Base-by-base conservation (phyloP, 768 basidiomycete genomes). In the Suillus sp. region DNA sequence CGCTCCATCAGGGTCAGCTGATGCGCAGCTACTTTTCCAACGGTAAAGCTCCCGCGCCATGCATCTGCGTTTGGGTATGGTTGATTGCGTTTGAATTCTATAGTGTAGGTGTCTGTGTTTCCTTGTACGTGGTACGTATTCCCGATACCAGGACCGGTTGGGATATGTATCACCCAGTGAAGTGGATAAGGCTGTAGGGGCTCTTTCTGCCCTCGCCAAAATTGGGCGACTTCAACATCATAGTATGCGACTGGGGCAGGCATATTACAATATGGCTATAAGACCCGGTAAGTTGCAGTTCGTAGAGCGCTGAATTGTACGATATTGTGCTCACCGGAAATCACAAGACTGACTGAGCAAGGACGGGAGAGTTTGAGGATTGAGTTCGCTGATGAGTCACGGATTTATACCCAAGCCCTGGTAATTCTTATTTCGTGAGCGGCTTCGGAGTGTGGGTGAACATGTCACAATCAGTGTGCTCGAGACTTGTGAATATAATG, bases 141-240 rank as follows among this genome's bases (percentile, higher is more conserved):
- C 37, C 74, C 74, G 0, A 54, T 64, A n/a, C 48, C 16, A 8
- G 69, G 63, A 0, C 60, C 35, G 11, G 69, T 73, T 38, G 68
- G 71, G 22, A 75, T 59, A 22, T 75, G 69, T 60, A 75, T 66
- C 50, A 68, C 72, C 73, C 73, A 74, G 62, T 74, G 72, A 5
- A 71, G 66, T 20, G 71, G 68, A 11, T 30, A 45, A 32, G 66
- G 65, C 1, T 60, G 64, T 0, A 65, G 63, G 14, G 30, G 62
- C 9, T 22, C 35, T 37, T 25, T 18, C 22, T 35, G 65, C 34
- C 37, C 61, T 34, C 67, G 75, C 70, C 69, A 75, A 62, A 75
- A 76, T 35, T 76, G 75, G 58, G 57, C 64, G 48, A 75, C 63
- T 22, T 72, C 71, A 64, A 76, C 64, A 2, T 70, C 63, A 65